phyloP scores from a whole-genome alignment of 78 protist genomes.

The Dictyostelium purpureum region DNA sequence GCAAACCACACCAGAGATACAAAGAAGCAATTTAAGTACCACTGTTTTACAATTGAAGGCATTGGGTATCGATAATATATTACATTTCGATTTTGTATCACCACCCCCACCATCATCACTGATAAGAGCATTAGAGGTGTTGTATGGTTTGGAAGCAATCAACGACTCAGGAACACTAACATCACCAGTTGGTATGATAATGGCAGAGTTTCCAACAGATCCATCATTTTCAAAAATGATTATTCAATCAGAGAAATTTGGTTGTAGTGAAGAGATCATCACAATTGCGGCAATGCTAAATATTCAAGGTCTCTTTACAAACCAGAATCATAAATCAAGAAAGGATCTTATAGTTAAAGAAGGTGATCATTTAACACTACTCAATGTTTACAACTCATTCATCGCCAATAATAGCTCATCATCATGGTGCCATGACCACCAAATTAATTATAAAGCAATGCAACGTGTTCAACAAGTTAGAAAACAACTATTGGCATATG shows the following conservation, averaged over 20 bases:
- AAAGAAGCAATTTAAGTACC: slow-evolving; percentile 78
- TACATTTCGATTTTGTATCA: slow-evolving; percentile 89
- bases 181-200: slow-evolving; percentile 77
- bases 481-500: slow-evolving; percentile 66
- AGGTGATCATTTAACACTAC: slow-evolving; percentile 93
- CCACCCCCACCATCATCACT: slow-evolving; percentile 87
- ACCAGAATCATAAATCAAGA: slow-evolving; percentile 18
- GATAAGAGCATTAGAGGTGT: slow-evolving; percentile 62
- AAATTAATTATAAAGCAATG: slow-evolving; percentile 53
- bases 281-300: slow-evolving; percentile 87
- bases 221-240: slow-evolving; percentile 81
- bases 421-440: slow-evolving; percentile 73
- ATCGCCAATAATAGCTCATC: background rate
- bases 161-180: slow-evolving; percentile 75
- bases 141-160: slow-evolving; percentile 93
- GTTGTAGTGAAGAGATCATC: slow-evolving; percentile 82
- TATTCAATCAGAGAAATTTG: slow-evolving; percentile 71
- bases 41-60: slow-evolving; percentile 89
- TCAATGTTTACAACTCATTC: slow-evolving; percentile 72
- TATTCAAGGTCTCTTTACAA: slow-evolving; percentile 41
- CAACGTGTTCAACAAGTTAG: slow-evolving; percentile 46
- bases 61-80: slow-evolving; percentile 90
- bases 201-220: slow-evolving; percentile 92
- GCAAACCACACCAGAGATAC: slow-evolving; percentile 91
- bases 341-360: slow-evolving; percentile 75